Conservation (phyloP, 371 early-diverging fungal species). For the Apophysomyces ossiformis region DNA sequence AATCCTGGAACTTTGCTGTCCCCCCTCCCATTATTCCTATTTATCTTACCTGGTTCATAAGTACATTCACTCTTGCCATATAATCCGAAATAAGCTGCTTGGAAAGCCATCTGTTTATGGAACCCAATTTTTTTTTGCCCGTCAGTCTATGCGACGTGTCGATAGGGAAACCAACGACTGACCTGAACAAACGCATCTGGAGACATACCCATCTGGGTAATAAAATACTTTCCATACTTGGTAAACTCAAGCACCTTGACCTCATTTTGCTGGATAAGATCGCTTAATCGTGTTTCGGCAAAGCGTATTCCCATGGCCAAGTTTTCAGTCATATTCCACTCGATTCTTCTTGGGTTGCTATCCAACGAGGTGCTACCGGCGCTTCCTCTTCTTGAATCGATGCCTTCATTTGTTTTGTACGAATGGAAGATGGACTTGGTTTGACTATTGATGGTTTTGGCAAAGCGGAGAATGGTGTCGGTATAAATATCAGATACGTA, state of each 20-base stretch:
- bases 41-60: slow-evolving; percentile 68
- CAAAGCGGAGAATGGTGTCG: slow-evolving; percentile 61
- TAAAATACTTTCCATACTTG: slow-evolving; percentile 73
- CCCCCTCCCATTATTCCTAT: too few relatives aligned
- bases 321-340: slow-evolving; percentile 57
- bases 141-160: too few relatives aligned
- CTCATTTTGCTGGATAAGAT: slow-evolving; percentile 66
- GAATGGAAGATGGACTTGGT: slow-evolving; percentile 59
- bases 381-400: slow-evolving; percentile 31
- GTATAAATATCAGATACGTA: slow-evolving; percentile 65
- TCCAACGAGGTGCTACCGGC: slow-evolving; percentile 37
- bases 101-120: slow-evolving; percentile 83
- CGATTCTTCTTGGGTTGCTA: slow-evolving; percentile 55
- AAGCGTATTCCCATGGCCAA: slow-evolving; percentile 53
- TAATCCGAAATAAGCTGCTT: slow-evolving; percentile 90
- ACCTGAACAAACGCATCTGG: slow-evolving; percentile 81
- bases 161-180: slow-evolving; percentile 5
- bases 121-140: too few relatives aligned
- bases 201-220: slow-evolving; percentile 72
- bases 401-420: slow-evolving; percentile 22
- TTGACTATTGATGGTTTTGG: slow-evolving; percentile 60
- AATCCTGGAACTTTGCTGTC: too few relatives aligned
- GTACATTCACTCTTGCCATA: slow-evolving; percentile 78
- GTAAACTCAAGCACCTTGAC: slow-evolving; percentile 67
- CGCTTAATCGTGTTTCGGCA: slow-evolving; percentile 58